Conservation (phyloP, 2,329 filamentous ascomycete species). For the Fusarium papillatum region DNA sequence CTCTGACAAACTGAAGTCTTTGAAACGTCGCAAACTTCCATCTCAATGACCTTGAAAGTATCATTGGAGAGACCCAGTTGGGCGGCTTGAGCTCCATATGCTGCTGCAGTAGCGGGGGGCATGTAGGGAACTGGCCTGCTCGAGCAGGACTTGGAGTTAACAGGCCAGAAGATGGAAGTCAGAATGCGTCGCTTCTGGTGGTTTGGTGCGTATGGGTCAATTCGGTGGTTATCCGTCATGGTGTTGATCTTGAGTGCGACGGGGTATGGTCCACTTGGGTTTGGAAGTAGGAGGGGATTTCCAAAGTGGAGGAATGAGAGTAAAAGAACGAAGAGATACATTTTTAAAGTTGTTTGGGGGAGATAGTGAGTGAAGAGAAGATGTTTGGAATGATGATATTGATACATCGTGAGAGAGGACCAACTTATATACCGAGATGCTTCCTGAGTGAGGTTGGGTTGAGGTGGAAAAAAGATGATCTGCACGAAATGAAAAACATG, state of each 20-base stretch:
- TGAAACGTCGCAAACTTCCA: slow-evolving; percentile 43
- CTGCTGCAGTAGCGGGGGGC: slow-evolving; percentile 47
- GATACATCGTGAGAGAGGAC: neutral
- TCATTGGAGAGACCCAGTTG: slow-evolving; percentile 47
- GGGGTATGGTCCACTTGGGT: slow-evolving; percentile 46
- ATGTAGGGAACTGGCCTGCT: slow-evolving; percentile 46
- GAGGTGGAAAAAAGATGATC: neutral
- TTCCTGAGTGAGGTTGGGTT: neutral
- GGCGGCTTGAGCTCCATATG: slow-evolving; percentile 44
- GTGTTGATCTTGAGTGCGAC: slow-evolving; percentile 42
- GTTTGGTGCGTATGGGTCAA: slow-evolving; percentile 47
- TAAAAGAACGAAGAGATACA: slow-evolving; percentile 33
- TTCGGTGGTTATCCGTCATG: slow-evolving; percentile 48
- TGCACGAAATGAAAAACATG: neutral
- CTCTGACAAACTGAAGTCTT: slow-evolving; percentile 20
- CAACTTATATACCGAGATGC: neutral
- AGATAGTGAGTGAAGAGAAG: neutral
- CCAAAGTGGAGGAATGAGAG: slow-evolving; percentile 26
- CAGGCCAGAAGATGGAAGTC: slow-evolving; percentile 49
- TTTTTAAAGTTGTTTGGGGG: slow-evolving; percentile 1
- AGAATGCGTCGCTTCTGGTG: slow-evolving; percentile 45
- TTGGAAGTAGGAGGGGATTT: slow-evolving; percentile 44
- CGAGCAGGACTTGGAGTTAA: slow-evolving; percentile 41
- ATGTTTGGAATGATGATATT: neutral
- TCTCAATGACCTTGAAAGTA: slow-evolving; percentile 44